phyloP scores from a whole-genome alignment of 2,329 filamentous ascomycete species.

The Clonostachys rosea region DNA sequence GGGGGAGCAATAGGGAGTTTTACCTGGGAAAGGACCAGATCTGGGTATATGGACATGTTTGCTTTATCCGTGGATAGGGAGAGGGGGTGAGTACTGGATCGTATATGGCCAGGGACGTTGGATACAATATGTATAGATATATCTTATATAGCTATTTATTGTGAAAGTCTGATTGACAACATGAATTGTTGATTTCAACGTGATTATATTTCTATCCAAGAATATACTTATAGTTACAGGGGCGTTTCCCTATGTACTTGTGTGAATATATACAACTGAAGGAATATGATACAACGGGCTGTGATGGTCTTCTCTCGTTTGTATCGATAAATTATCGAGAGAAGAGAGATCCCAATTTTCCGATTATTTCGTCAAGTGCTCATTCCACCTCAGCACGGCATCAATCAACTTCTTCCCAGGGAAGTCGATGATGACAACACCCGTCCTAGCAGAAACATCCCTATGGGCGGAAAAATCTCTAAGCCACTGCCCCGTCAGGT shows the following conservation, averaged over 20 bases:
- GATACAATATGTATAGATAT: too few relatives aligned
- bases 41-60: too few relatives aligned
- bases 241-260: background rate
- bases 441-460: constrained; percentile 23
- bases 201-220: too few relatives aligned
- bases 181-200: too few relatives aligned
- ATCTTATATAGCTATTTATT: too few relatives aligned
- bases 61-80: too few relatives aligned
- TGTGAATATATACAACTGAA: background rate
- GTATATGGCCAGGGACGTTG: too few relatives aligned
- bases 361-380: background rate
- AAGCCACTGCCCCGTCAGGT: constrained; percentile 40
- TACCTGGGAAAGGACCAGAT: too few relatives aligned
- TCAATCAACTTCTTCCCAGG: constrained; percentile 36
- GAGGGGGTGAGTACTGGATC: too few relatives aligned
- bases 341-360: background rate
- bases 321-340: background rate
- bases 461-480: constrained; percentile 16
- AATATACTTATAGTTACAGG: too few relatives aligned
- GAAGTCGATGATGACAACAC: constrained; percentile 44
- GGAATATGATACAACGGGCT: background rate
- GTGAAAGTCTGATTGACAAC: too few relatives aligned
- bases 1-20: too few relatives aligned
- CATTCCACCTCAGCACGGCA: constrained; percentile 34
- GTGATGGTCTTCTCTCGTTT: background rate